Base-by-base conservation (phyloP, 495 filamentous ascomycete genomes). In the Cairneyella variabilis region DNA sequence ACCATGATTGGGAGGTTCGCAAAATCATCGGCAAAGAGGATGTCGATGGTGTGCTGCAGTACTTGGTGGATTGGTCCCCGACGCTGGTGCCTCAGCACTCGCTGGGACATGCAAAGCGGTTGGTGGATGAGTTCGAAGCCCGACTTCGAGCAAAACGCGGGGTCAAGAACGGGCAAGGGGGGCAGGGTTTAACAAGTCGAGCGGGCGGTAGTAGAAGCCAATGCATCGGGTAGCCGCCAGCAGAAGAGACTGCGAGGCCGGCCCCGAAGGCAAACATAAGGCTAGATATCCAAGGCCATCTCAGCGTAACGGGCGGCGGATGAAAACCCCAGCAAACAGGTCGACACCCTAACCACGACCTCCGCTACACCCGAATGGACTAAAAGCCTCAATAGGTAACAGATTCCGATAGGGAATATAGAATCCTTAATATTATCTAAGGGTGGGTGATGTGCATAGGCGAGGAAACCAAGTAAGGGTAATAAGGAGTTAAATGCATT, bases 91-190 rank as follows among this genome's bases (percentile, higher is more conserved):
- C 51, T 28, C 23, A 51, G 22, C 21, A 51, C 57, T 49, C 30
- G 22, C 52, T 59, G 26, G 57, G 39, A 41, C 14, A 55, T 50
- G 45, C 42, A 47, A 59, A 49, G 46, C 51, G 56, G 51, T 30
- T 59, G 45, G 57, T 56, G 41, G 52, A 59, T 56, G 42, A 59
- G 26, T 59, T 54, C 30, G 27, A 55, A 46, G 51, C 57, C 3
- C 51, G 47, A 27, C 48, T 56, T 37, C 38, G 17, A 43, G 53
- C 25, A 36, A 3, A 43, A 22, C 42, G n/a, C 21, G 25, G 21
- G 53, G 53, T 30, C 38, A 51, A 44, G 26, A 38, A 44, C 3
- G 21, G 20, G 39, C 22, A 38, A 54, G 20, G 42, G 41, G 3
- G 50, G n/a, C 38, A 6, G 18, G 40, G 40, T 38, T 12, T 38